phyloP scores from a whole-genome alignment of 495 filamentous ascomycete species.

The Glarea lozoyensis region DNA sequence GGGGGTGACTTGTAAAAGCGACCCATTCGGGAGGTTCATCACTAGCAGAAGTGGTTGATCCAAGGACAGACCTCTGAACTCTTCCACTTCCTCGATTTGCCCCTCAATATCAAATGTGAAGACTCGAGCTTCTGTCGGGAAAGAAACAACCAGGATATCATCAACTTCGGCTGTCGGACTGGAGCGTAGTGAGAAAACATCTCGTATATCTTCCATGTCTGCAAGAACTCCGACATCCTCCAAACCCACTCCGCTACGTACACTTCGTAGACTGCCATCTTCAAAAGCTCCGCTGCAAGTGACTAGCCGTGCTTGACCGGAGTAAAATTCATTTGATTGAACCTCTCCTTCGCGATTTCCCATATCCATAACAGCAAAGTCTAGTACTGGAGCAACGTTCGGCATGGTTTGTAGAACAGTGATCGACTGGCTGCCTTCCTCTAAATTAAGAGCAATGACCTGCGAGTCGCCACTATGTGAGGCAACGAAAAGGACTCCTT shows the following conservation, averaged over 20 bases:
- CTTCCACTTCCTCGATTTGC: constrained; percentile 76
- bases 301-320: constrained; percentile 89
- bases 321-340: constrained; percentile 80
- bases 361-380: constrained; percentile 93
- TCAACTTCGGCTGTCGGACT: constrained; percentile 31
- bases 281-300: constrained; percentile 82
- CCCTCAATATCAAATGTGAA: constrained; percentile 69
- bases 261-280: constrained; percentile 77
- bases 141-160: constrained; percentile 72
- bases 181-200: constrained; percentile 50
- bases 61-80: constrained; percentile 60
- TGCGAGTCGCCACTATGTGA: constrained; percentile 93
- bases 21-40: constrained; percentile 48
- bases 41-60: constrained; percentile 66
- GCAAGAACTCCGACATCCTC: constrained; percentile 79
- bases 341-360: constrained; percentile 69
- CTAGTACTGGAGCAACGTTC: constrained; percentile 85
- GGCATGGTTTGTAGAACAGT: constrained; percentile 66
- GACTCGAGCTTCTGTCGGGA: constrained; percentile 73
- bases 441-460: constrained; percentile 43
- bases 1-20: constrained; percentile 72
- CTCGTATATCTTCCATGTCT: constrained; percentile 67
- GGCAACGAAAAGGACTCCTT: constrained; percentile 70
- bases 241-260: constrained; percentile 88
- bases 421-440: constrained; percentile 34